These are phyloP conservation scores for Globisporangium splendens DNA, from an alignment of 352 stramenopile species.

Conservation along the genomic window DNA sequence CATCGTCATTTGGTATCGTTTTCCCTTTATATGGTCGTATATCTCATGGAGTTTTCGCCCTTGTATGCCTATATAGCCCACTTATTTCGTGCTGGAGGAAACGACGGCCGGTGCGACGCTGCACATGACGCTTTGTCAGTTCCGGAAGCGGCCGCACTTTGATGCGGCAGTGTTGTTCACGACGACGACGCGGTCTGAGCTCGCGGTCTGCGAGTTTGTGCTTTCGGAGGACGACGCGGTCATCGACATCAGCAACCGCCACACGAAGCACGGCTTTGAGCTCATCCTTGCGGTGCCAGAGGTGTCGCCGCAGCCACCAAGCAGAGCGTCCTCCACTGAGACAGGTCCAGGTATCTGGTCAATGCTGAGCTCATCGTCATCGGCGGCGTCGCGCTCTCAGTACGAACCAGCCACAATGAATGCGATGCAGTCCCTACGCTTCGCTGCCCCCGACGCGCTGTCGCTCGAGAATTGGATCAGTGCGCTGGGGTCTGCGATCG, in stretches of 20 bases:
- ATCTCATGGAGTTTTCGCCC: too few species aligned
- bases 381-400: not conserved
- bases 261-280: constrained; percentile 53
- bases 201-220: constrained; percentile 35
- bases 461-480: constrained; percentile 47
- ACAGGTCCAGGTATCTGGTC: constrained; percentile 9
- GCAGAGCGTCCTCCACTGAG: constrained; percentile 4
- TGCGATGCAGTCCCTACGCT: constrained; percentile 25
- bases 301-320: constrained; percentile 1
- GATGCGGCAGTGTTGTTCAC: too few species aligned
- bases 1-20: not conserved
- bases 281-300: constrained; percentile 25
- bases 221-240: constrained; percentile 58
- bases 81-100: constrained; percentile 61
- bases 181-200: constrained; percentile 20
- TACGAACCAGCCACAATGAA: not conserved
- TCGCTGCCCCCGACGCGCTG: constrained; percentile 29
- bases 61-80: constrained; percentile 13
- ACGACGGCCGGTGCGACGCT: constrained; percentile 7
- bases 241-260: constrained; percentile 39
- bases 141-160: constrained; percentile 16
- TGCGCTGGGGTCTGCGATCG: constrained; percentile 44
- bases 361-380: not conserved
- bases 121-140: constrained; percentile 50
- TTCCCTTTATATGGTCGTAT: not conserved